Conservation (phyloP, 2,329 filamentous ascomycete species). For the Venturiaceae sp. region DNA sequence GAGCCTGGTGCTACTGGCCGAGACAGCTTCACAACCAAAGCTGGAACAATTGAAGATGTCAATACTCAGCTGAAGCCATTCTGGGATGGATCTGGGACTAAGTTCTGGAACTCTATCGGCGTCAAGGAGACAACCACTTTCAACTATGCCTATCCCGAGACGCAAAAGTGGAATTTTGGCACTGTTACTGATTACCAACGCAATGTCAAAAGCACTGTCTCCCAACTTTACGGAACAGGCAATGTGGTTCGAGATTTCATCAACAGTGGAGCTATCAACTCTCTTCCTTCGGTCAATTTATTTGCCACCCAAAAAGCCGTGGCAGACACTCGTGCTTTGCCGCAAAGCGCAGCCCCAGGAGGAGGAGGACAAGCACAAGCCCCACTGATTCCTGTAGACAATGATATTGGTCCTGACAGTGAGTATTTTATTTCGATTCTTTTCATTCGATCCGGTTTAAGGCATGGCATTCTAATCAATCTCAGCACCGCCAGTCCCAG, state of each 20-base stretch:
- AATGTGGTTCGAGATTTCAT: not conserved
- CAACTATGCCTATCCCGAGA: constrained; percentile 24
- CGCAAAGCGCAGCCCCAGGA: not conserved
- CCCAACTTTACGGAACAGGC: not conserved
- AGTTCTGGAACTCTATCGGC: constrained; percentile 4
- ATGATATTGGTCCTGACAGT: not conserved
- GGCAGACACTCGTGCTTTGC: too few species aligned
- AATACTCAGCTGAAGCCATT: constrained; percentile 1
- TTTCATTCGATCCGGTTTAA: not conserved
- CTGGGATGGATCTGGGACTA: not conserved
- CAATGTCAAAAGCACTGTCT: constrained; percentile 1
- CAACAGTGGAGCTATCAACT: not conserved
- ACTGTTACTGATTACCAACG: not conserved
- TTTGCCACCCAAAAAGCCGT: not conserved
- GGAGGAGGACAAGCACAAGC: not conserved
- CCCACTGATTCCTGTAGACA: not conserved
- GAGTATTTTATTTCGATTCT: not conserved
- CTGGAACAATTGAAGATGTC: not conserved
- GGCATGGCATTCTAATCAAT: too few species aligned
- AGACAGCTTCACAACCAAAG: constrained; percentile 14
- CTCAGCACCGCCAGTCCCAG: not conserved
- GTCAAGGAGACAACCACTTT: constrained; percentile 14
- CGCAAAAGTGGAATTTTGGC: constrained; percentile 14
- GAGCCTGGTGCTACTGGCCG: constrained; percentile 10
- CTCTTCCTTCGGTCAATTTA: not conserved